Evolutionary conservation across 306 rosid genomes (phyloP), one percentile per base, ranked within the genome.

Genomic region (Sechiopsis laciniata): DNA sequence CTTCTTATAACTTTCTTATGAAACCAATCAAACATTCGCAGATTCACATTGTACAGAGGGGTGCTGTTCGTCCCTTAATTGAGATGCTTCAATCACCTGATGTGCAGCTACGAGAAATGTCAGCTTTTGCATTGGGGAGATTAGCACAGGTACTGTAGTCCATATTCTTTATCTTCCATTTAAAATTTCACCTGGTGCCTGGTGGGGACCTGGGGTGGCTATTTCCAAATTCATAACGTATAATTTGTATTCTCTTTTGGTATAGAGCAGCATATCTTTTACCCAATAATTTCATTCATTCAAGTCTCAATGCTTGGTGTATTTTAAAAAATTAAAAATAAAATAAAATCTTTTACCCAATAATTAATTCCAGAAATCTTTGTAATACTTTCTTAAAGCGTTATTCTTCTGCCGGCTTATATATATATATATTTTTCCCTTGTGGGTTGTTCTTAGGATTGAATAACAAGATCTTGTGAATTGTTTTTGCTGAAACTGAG

Each of bases 91-190:
- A 89, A 72, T 94, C 99, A 71, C 80, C 96, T 22, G 99, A 94
- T 64, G 85, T 94, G 19, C 99, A 94, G 73, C 90, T 94, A 67
- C 88, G 89, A 78, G 99, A 91, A 82, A 94, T 94, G 99, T 87
- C 99, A 55, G 99, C 99, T 79, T 94, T 94, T 84, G 99, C 99
- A 6, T 79, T 94, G 84, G 99, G 99, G 79, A 86, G 99, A 85
- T 83, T 94, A 79, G 99, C 99, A 67, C 97, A 94, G 99, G 99
- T 94, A 68, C 77, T 69, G 57, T 17, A 67, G 26, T 70, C 72
- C 65, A 74, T 16, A 63, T 46, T 70, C 29, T 71, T 22, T 55
- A 17, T 55, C 73, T 13, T 40, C 19, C 72, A 13, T 16, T 74
- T 21, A 22, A 20, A 61, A 15, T 42, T 0, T 2, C n/a, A 59